These are phyloP conservation scores for Corrigiola litoralis DNA, from an alignment of 179 eudicot genomes.

Conservation along the genomic window DNA sequence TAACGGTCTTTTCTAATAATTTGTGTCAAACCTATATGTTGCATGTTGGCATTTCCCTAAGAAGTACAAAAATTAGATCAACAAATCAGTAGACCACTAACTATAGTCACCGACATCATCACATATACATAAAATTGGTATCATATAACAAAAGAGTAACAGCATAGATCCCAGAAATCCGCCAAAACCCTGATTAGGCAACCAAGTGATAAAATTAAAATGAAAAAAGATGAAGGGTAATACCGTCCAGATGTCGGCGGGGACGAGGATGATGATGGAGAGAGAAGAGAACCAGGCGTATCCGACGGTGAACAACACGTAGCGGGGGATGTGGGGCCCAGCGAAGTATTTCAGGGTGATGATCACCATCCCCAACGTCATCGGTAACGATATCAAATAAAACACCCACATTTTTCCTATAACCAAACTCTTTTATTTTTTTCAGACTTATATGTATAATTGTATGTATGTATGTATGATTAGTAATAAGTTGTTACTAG, in stretches of 20 bases:
- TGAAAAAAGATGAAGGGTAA: background rate
- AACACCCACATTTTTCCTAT: constrained; percentile 94
- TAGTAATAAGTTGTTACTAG: no score
- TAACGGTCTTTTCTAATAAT: no score
- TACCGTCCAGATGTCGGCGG: constrained; percentile 98
- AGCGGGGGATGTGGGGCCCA: constrained; percentile 69
- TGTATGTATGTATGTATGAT: no score
- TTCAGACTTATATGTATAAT: no score
- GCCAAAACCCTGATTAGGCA: constrained; percentile 7
- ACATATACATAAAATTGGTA: background rate
- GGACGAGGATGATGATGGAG: constrained; percentile 85
- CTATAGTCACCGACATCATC: background rate
- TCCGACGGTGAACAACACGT: constrained; percentile 77
- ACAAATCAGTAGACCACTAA: no score
- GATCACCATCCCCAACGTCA: constrained; percentile 76
- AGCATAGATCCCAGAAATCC: background rate
- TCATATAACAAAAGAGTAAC: background rate
- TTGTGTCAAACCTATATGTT: no score
- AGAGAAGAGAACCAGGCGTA: constrained; percentile 93
- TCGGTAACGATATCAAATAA: constrained; percentile 77
- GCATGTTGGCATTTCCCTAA: no score
- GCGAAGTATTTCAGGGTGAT: constrained; percentile 70
- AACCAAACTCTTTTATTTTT: no score
- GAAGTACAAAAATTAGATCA: no score
- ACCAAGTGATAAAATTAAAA: background rate